Percentiles rank a stretch among this genome's conserved stretches.
Conservation (phyloP, 2,329 filamentous ascomycete species). For the Phialemonium atrogriseum region DNA sequence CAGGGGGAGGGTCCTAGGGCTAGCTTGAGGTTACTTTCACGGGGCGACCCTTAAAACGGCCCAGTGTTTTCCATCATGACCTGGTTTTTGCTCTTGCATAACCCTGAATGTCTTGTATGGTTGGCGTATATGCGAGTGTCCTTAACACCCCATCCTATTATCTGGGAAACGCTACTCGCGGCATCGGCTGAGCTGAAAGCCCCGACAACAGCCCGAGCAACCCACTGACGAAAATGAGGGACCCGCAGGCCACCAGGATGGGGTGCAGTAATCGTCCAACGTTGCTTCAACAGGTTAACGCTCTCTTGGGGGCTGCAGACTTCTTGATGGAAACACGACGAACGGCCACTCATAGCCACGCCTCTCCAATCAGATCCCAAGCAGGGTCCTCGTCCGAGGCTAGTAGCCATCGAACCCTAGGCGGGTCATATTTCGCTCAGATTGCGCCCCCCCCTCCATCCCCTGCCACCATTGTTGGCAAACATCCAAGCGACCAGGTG, state of each 20-base stretch:
- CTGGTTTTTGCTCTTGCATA: conserved; percentile 1
- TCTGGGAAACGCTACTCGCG: conserved; percentile 1
- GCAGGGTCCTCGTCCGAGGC: conserved; percentile 1
- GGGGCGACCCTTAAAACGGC: too few relatives aligned
- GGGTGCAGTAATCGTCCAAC: neutral
- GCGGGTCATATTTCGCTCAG: conserved; percentile 1
- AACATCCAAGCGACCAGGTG: too few relatives aligned
- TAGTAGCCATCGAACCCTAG: conserved; percentile 1
- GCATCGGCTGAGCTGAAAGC: conserved; percentile 4
- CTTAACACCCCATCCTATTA: conserved; percentile 2
- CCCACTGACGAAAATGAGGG: conserved; percentile 1
- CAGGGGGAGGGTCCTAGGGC: too few relatives aligned
- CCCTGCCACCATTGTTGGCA: too few relatives aligned
- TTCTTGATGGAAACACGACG: neutral
- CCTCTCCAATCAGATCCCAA: conserved; percentile 1
- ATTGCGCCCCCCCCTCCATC: too few relatives aligned
- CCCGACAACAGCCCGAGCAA: neutral
- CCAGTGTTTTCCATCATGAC: too few relatives aligned
- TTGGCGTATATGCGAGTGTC: neutral
- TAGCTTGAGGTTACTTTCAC: too few relatives aligned
- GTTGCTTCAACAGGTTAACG: conserved; percentile 2
- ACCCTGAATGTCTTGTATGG: neutral
- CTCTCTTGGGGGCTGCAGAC: neutral
- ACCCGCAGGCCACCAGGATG: conserved; percentile 1
- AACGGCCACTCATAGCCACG: neutral